Percentiles rank a stretch among this genome's conserved stretches.
phyloP scores from a whole-genome alignment of 371 early-diverging fungal species.

The Actinomucor elegans region DNA sequence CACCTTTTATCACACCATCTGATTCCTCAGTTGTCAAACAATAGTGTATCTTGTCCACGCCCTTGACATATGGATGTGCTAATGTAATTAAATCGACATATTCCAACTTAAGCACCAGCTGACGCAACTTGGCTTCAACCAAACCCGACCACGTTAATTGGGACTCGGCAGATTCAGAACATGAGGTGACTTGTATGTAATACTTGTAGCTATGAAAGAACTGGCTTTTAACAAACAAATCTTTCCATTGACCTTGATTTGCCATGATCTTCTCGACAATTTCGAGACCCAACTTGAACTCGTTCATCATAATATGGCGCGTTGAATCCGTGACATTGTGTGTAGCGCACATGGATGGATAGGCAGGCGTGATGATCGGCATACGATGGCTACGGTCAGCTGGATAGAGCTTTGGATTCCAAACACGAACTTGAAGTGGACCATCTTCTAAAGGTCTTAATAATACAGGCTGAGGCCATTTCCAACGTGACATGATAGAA shows the following conservation, averaged over 20 bases:
- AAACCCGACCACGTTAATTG: conserved; percentile 87
- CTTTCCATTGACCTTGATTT: conserved; percentile 58
- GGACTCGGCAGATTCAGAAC: conserved; percentile 70
- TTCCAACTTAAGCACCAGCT: conserved; percentile 89
- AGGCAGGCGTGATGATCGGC: conserved; percentile 99
- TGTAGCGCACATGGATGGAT: conserved; percentile 99
- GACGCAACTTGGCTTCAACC: conserved; percentile 94
- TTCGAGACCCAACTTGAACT: conserved; percentile 77
- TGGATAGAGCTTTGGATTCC: conserved; percentile 96
- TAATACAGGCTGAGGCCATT: conserved; percentile 98
- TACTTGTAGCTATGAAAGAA: conserved; percentile 91
- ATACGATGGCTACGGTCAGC: conserved; percentile 93
- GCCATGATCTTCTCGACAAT: conserved; percentile 73
- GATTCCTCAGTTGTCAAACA: conserved; percentile 69
- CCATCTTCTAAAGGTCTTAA: conserved; percentile 93
- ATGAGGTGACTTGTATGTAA: conserved; percentile 92
- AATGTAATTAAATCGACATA: conserved; percentile 71
- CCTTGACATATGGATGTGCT: conserved; percentile 93
- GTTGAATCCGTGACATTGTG: conserved; percentile 98
- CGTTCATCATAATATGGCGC: conserved; percentile 77
- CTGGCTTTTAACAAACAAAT: conserved; percentile 82
- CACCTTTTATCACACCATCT: conserved; percentile 65
- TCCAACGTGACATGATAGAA: conserved; percentile 88
- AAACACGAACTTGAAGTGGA: conserved; percentile 90
- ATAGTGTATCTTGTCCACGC: conserved; percentile 69